phyloP scores from a whole-genome alignment of 352 stramenopile genomes.

The Phytophthora fragariaefolia region DNA sequence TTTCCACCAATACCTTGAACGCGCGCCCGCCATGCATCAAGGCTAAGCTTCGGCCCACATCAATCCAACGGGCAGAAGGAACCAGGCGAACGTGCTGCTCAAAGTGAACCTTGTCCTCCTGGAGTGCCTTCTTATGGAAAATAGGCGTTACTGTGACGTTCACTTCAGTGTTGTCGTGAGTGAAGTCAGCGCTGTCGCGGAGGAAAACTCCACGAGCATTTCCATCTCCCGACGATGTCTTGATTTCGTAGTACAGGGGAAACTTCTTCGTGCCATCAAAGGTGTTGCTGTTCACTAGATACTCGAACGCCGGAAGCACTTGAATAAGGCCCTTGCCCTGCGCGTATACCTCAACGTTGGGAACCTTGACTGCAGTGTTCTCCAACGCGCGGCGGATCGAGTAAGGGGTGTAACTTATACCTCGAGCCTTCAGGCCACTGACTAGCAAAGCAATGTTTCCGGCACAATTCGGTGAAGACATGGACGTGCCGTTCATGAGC shows the following conservation, averaged over 20 bases:
- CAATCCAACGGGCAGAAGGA: slow-evolving; percentile 87
- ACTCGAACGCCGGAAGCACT: slow-evolving; percentile 80
- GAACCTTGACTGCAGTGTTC: slow-evolving; percentile 76
- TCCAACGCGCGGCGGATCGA: slow-evolving; percentile 90
- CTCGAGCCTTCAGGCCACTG: slow-evolving; percentile 86
- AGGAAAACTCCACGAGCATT: slow-evolving; percentile 85
- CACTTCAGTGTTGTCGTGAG: slow-evolving; percentile 77
- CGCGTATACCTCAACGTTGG: slow-evolving; percentile 73
- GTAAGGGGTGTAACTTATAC: slow-evolving; percentile 85
- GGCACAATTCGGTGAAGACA: slow-evolving; percentile 95
- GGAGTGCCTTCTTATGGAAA: slow-evolving; percentile 87
- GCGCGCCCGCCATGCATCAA: slow-evolving; percentile 84
- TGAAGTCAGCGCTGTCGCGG: slow-evolving; percentile 81
- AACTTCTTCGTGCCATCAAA: slow-evolving; percentile 76
- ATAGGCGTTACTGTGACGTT: slow-evolving; percentile 87
- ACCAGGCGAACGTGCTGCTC: slow-evolving; percentile 88
- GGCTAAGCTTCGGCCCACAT: slow-evolving; percentile 84
- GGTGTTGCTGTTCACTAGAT: slow-evolving; percentile 48
- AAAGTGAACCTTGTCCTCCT: slow-evolving; percentile 89
- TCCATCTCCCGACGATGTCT: slow-evolving; percentile 47
- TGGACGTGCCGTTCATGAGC: slow-evolving; percentile 98
- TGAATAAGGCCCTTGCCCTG: slow-evolving; percentile 87
- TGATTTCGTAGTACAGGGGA: slow-evolving; percentile 61
- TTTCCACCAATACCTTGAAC: slow-evolving; percentile 93
- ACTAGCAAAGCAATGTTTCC: slow-evolving; percentile 95